Conservation (phyloP, 192 early-diverging fungal species). For the Cladochytrium replicatum region DNA sequence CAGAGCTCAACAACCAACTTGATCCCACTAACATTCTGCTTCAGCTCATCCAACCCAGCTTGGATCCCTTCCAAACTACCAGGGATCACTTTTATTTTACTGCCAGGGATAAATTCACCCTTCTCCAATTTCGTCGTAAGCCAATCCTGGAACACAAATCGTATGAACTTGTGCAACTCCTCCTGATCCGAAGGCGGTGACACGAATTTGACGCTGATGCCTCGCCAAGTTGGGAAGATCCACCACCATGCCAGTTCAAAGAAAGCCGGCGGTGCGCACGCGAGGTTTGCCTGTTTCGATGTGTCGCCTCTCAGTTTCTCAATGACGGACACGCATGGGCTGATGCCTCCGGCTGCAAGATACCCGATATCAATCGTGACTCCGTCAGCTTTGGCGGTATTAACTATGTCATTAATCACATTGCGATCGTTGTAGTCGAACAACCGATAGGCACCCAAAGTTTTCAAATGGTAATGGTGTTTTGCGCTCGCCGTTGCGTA, state of each 20-base stretch:
- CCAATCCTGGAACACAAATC: too few species aligned
- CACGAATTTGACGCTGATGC: conserved; percentile 6
- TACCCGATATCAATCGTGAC: conserved; percentile 3
- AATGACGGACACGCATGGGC: background rate
- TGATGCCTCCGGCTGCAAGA: conserved; percentile 4
- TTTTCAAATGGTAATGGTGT: conserved; percentile 3
- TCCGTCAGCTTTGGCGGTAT: conserved; percentile 2
- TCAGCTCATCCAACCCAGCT: background rate
- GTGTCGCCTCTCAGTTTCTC: conserved; percentile 1
- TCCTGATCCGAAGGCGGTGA: background rate
- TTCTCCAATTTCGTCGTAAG: too few species aligned
- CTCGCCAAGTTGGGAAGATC: conserved; percentile 4
- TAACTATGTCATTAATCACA: conserved; percentile 5
- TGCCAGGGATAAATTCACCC: background rate
- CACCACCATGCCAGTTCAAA: conserved; percentile 7
- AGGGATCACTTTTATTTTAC: background rate
- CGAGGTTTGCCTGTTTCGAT: conserved; percentile 1
- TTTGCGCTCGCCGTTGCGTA: conserved; percentile 9
- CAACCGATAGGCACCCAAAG: conserved; percentile 3
- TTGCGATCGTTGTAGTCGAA: conserved; percentile 9
- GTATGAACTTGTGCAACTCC: too few species aligned
- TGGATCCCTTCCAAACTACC: conserved; percentile 3
- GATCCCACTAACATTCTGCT: conserved; percentile 3
- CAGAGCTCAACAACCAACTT: conserved; percentile 9
- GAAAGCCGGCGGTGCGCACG: conserved; percentile 8